Base-by-base conservation (phyloP, 495 filamentous ascomycete species). In the Penicillium ucsense region DNA sequence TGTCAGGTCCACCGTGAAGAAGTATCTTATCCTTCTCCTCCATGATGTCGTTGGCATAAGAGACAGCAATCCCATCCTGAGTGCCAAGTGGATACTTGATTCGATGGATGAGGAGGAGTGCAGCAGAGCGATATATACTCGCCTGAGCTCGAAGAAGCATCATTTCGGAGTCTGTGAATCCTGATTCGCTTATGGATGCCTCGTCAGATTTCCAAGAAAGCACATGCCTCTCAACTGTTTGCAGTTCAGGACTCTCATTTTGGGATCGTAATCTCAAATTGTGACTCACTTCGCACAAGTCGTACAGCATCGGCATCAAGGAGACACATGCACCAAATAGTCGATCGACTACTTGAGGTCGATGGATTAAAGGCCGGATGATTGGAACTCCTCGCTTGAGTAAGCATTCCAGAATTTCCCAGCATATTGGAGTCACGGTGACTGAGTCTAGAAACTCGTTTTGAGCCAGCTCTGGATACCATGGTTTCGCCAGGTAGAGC, bases 211-310 rank as follows among this genome's bases (percentile, higher is more conserved):
- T 11, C 43, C 43, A 45, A 10, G 33, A 36, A 0, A 28, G 8
- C 8, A 45, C 43, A n/a, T 45, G 12, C n/a, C 29, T 12, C 20
- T 45, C 33, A n/a, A 45, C 36, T 4, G 29, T 6, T 27, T 45
- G 20, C 12, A 45, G 12, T n/a, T 36, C 36, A 2, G 35, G 20
- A 4, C 4, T 45, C 8, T 36, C 12, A 11, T 12, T 12, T 11
- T 30, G 43, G 8, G 43, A 28, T 29, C 36, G 43, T 4, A 36
- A 8, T 34, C 36, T 45, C 34, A 45, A 27, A 28, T 45, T 34
- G 33, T 45, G 34, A 20, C 43, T 45, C 12, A 45, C 43, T 45
- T 45, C 43, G 12, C 43, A 45, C 34, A 45, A 8, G 29, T 45
- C 43, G 12, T 45, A 45, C 2, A 45, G 33, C 31, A 45, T 45